Evolutionary conservation across 2,329 filamentous ascomycete genomes (phyloP), one percentile per base, ranked within the genome.

Genomic region (Colletotrichum cuscutae): DNA sequence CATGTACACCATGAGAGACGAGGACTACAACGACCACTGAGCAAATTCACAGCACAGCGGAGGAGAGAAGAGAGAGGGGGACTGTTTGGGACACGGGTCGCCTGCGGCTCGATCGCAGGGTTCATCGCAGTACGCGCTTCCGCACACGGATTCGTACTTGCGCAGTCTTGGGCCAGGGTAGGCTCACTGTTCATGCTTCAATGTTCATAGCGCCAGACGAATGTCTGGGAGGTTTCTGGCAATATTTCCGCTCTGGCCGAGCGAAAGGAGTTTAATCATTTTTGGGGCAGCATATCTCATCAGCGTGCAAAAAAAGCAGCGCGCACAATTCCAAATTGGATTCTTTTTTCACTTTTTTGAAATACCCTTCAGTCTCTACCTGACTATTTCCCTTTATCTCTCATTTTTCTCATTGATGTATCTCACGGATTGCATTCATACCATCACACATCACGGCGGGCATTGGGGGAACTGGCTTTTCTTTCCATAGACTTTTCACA

Each of bases 1-100:
- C 68, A 86, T 89, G 85, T 87, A 88, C 71, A 87, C 87, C 0
- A 87, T 86, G 22, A 81, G 86, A 54, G 88, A 89, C 66, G 88
- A 89, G 78, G 88, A 89, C 66, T 73, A 11, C 19, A 73, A 73
- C 56, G 71, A 73, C 60, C 71, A 73, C 71, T 73, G 42, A 60
- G 12, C 5, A n/a, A 52, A 35, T 28, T 19, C 28, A 19, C 22
- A 9, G 8, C n/a, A 30, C 30, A 28, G 19, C 28, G 53, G 24
- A n/a, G n/a, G 12, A 19, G 54, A n/a, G 13, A 24, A 12, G 35
- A 37, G 12, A 37, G 24, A 13, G 24, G n/a, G 30, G 37, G 24
- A 35, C 8, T 46, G 22, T 56, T 42, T 28, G 22, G 46, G 57
- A 30, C 28, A 49, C 49, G n/a, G 58, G 28, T 59, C 15, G 30